A percentile compares a stretch with the other conserved stretches of the same genome.
These are phyloP conservation scores for Barnettozyma wickerhamii DNA, from an alignment of 805 yeast genomes.

Conservation along the genomic window DNA sequence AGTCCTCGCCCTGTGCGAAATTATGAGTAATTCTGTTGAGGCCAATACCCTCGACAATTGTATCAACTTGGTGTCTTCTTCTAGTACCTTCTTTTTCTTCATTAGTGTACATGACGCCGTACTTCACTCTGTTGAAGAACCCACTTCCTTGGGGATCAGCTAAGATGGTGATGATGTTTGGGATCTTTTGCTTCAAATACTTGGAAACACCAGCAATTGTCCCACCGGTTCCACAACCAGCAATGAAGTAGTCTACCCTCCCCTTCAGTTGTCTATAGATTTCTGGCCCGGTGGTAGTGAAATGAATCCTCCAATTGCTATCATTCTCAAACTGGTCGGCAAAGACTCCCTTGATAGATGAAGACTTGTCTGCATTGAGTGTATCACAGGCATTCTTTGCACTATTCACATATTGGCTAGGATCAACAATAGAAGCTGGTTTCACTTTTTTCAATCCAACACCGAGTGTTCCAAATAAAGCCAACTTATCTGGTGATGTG, in stretches of 20 bases:
- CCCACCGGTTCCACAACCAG: conserved; percentile 97
- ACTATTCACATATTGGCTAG: conserved; percentile 85
- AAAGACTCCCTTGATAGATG: conserved; percentile 59
- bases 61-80: conserved; percentile 94
- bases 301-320: conserved; percentile 84
- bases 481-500: conserved; percentile 79
- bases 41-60: conserved; percentile 92
- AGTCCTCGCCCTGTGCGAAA: conserved; percentile 63
- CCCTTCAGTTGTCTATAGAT: conserved; percentile 71
- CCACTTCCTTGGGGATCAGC: conserved; percentile 99
- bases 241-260: conserved; percentile 66
- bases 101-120: conserved; percentile 89
- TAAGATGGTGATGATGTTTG: conserved; percentile 44
- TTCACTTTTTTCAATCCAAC: conserved; percentile 81
- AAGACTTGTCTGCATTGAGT: conserved; percentile 33
- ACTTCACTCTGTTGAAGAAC: conserved; percentile 74
- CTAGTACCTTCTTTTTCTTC: conserved; percentile 92
- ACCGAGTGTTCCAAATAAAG: conserved; percentile 67
- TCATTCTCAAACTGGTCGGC: conserved; percentile 97
- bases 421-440: conserved; percentile 95
- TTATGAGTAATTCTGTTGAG: conserved; percentile 82
- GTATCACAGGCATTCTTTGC: conserved; percentile 66
- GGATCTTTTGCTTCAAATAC: conserved; percentile 52
- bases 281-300: conserved; percentile 85
- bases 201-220: conserved; percentile 90